phyloP scores from a whole-genome alignment of 2,329 filamentous ascomycete species.

The Xylariaceae sp. region DNA sequence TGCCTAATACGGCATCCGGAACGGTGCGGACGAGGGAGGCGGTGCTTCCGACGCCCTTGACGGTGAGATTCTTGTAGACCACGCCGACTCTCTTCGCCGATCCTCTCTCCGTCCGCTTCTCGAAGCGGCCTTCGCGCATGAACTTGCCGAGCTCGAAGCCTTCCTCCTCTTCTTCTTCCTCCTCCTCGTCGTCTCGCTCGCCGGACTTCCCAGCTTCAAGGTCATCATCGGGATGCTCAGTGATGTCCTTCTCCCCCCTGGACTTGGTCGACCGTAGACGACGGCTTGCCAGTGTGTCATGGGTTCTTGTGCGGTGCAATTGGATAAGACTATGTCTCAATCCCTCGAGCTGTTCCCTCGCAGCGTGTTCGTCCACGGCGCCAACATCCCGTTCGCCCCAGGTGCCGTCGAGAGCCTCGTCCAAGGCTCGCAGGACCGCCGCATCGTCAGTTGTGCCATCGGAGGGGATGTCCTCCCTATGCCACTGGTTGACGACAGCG shows the following conservation, averaged over 20 bases:
- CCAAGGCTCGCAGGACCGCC: neutral
- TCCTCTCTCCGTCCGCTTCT: slow-evolving; percentile 60
- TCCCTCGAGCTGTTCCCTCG: slow-evolving; percentile 33
- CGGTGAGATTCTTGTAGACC: slow-evolving; percentile 68
- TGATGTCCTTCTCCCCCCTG: slow-evolving; percentile 8
- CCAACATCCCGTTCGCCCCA: slow-evolving; percentile 36
- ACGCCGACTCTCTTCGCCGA: slow-evolving; percentile 75
- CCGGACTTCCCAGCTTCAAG: slow-evolving; percentile 30
- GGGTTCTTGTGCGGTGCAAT: slow-evolving; percentile 32
- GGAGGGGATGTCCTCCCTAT: slow-evolving; percentile 19
- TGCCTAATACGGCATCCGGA: slow-evolving; percentile 68
- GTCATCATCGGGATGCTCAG: slow-evolving; percentile 19
- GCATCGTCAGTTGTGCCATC: slow-evolving; percentile 11
- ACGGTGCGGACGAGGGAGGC: slow-evolving; percentile 66
- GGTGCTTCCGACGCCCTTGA: slow-evolving; percentile 63
- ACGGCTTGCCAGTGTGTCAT: slow-evolving; percentile 30
- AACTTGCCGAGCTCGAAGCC: slow-evolving; percentile 67
- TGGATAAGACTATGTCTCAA: slow-evolving; percentile 32
- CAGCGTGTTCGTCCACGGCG: slow-evolving; percentile 30
- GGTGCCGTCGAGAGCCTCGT: slow-evolving; percentile 23
- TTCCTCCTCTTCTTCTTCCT: slow-evolving; percentile 44
- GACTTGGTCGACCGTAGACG: slow-evolving; percentile 9
- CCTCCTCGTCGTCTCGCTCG: slow-evolving; percentile 43
- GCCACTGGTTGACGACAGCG: slow-evolving; percentile 23
- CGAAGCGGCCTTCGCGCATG: slow-evolving; percentile 68